phyloP scores from a whole-genome alignment of 768 basidiomycete genomes.

The Lentinula lateritia region DNA sequence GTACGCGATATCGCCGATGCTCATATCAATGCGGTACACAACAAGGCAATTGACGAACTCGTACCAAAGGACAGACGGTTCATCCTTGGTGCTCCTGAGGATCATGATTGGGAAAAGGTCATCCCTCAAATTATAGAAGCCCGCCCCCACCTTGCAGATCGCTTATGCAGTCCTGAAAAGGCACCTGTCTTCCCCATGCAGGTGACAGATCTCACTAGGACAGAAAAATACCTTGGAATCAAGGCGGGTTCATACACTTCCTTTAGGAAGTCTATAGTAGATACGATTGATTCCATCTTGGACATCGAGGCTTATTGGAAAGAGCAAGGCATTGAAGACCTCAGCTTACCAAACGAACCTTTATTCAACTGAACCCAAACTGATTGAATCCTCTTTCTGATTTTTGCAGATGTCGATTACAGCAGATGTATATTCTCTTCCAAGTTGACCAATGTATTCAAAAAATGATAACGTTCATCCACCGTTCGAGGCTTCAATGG shows the following conservation, averaged over 20 bases:
- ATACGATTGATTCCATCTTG: constrained; percentile 6
- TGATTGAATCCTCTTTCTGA: not conserved
- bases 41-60: constrained; percentile 1
- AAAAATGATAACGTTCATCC: too few relatives aligned
- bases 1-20: constrained; percentile 5
- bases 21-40: constrained; percentile 5
- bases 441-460: too few relatives aligned
- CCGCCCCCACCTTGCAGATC: constrained; percentile 5
- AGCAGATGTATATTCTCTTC: too few relatives aligned
- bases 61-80: not conserved
- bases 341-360: constrained; percentile 1
- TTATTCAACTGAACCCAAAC: not conserved
- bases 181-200: constrained; percentile 1
- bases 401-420: too few relatives aligned
- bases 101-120: constrained; percentile 3
- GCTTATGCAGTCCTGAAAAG: not conserved
- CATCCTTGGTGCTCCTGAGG: constrained; percentile 4
- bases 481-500: too few relatives aligned
- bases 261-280: not conserved
- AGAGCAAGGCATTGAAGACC: not conserved
- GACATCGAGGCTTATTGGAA: constrained; percentile 5
- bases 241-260: not conserved
- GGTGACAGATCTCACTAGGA: not conserved
- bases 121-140: not conserved
- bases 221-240: constrained; percentile 5